A percentile compares a stretch with the other conserved stretches of the same genome.
These are phyloP conservation scores for Limtongia smithiae DNA, from an alignment of 805 yeast genomes.

Conservation along the genomic window DNA sequence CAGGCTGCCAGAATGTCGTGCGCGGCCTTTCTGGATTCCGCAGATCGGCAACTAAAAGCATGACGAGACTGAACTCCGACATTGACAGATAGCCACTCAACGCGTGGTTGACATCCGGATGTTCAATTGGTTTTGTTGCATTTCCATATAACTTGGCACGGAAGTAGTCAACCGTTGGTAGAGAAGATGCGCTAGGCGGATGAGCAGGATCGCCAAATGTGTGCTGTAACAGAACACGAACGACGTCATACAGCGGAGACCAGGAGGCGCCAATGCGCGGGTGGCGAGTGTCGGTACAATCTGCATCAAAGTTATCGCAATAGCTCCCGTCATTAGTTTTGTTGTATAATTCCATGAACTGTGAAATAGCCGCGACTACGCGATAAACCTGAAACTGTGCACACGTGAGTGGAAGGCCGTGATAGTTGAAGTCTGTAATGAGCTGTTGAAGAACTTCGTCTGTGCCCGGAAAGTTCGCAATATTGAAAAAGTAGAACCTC, in stretches of 20 bases:
- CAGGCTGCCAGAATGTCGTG: slow-evolving; percentile 3
- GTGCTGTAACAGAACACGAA: slow-evolving; percentile 10
- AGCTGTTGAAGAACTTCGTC: not conserved
- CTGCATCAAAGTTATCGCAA: not conserved
- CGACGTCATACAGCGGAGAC: slow-evolving; percentile 19
- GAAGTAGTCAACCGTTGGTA: slow-evolving; percentile 5
- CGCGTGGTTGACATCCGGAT: too few relatives aligned
- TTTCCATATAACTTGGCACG: slow-evolving; percentile 1
- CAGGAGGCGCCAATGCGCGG: slow-evolving; percentile 9
- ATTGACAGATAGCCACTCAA: too few relatives aligned
- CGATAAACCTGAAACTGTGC: slow-evolving; percentile 9
- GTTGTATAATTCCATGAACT: not conserved
- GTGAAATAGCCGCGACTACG: slow-evolving; percentile 1
- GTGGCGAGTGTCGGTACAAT: not conserved
- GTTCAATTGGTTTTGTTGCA: too few relatives aligned
- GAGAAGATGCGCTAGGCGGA: not conserved
- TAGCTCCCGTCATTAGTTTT: too few relatives aligned
- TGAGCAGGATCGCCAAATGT: not conserved
- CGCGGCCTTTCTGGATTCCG: not conserved
- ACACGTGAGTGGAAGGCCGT: slow-evolving; percentile 3
- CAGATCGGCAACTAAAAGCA: not conserved
- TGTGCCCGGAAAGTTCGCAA: not conserved
- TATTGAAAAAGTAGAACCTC: not conserved
- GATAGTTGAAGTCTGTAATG: not conserved
- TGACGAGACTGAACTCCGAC: slow-evolving; percentile 2